A percentile compares a stretch with the other conserved stretches of the same genome.
Conservation (phyloP, 1,284 basidiomycete species). For the Heliocybe sulcata region DNA sequence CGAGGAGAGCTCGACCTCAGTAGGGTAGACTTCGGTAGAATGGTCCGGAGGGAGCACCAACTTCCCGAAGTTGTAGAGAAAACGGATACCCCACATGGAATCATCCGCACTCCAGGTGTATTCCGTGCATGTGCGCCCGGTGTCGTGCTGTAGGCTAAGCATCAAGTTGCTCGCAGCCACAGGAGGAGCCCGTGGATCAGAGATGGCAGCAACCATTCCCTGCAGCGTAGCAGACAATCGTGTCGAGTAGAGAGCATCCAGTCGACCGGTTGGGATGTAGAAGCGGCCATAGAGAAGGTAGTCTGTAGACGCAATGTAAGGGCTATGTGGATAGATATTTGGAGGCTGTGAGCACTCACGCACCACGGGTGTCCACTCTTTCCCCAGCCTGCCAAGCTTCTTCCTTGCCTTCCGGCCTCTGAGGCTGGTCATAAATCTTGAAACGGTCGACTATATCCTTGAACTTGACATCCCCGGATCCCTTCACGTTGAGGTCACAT, state of each 20-base stretch:
- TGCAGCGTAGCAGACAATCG: slow-evolving; percentile 71
- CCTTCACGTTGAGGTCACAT: slow-evolving; percentile 67
- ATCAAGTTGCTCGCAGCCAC: slow-evolving; percentile 72
- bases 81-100: slow-evolving; percentile 83
- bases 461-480: slow-evolving; percentile 71
- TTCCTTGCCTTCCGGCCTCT: slow-evolving; percentile 63
- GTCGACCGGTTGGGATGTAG: slow-evolving; percentile 82
- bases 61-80: slow-evolving; percentile 91
- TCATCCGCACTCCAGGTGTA: slow-evolving; percentile 95
- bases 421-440: slow-evolving; percentile 73
- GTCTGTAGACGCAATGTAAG: slow-evolving; percentile 38
- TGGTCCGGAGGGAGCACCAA: slow-evolving; percentile 26
- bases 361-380: slow-evolving; percentile 72
- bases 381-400: slow-evolving; percentile 78
- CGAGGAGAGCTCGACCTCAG: slow-evolving; percentile 20
- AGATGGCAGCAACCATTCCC: slow-evolving; percentile 66
- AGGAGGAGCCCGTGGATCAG: slow-evolving; percentile 52
- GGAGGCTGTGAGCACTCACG: slow-evolving; percentile 17
- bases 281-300: slow-evolving; percentile 90
- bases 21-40: too few relatives aligned
- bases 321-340: slow-evolving; percentile 6
- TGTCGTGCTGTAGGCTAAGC: slow-evolving; percentile 86
- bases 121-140: slow-evolving; percentile 89
- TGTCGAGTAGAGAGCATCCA: slow-evolving; percentile 87
- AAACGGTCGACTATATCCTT: slow-evolving; percentile 87